Base-by-base conservation (phyloP, 2,329 filamentous ascomycete genomes). In the Salinomyces thailandicus region DNA sequence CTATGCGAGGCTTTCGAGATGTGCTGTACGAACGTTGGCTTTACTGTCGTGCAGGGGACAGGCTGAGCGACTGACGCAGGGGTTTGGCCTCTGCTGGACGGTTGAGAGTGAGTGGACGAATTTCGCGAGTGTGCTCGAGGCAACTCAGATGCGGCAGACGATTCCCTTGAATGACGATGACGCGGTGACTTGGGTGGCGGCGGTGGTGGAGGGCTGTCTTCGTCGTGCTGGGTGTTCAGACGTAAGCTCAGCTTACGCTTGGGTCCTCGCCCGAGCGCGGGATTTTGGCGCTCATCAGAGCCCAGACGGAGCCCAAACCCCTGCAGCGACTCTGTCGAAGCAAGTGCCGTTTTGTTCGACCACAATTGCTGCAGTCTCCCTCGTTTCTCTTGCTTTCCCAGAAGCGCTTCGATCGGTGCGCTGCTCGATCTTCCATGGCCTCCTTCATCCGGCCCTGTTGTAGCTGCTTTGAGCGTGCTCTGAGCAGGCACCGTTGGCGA, bases 111-210 rank as follows among this genome's bases (percentile, higher is more conserved):
- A 26, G 22, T n/a, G n/a, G 9, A 9, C 22, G 22, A 8, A 4
- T 26, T 26, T 2, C 27, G 34, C 6, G 39, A 37, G 20, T 38
- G 35, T 26, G 36, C 27, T 2, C 41, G 38, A 8, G 38, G n/a
- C 17, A 18, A 19, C 15, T 12, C 19, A 9, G 31, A 33, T 12
- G 9, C 9, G 15, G 18, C 18, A 16, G 16, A 27, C 2, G 26
- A 28, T 14, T 18, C 11, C 7, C 30, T 32, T 13, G 30, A 32
- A 11, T 19, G 20, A n/a, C n/a, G n/a, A 35, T 45, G 43, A 30
- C 41, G 36, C 17, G 48, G 43, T 13, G 49, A 47, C 31, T 48
- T 50, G 12, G 44, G 41, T 35, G 49, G 48, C 14, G 45, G 45
- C 16, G 45, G 41, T 18, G 44, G 46, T 20, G 44, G 31, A 18